Evolutionary conservation across 2,329 filamentous ascomycete species (phyloP).

Genomic region (Aspergillus sp.): DNA sequence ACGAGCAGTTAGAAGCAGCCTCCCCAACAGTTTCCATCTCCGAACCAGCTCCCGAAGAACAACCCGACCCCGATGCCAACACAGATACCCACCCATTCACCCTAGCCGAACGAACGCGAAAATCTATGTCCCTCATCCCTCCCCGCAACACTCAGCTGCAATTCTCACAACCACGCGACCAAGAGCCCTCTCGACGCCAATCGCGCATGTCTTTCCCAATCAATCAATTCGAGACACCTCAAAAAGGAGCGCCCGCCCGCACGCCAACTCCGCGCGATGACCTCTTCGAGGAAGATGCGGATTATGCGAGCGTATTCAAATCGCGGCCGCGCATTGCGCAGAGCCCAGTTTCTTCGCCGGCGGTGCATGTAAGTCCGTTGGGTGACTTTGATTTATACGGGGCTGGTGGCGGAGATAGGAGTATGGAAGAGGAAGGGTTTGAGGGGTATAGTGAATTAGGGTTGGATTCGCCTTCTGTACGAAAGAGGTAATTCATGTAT

Average conservation of each 20-base stretch:
- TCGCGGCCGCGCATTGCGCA: conserved; percentile 71
- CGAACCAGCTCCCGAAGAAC: not conserved
- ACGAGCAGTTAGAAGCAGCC: not conserved
- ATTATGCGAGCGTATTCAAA: conserved; percentile 77
- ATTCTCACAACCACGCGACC: conserved; percentile 6
- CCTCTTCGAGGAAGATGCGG: conserved; percentile 61
- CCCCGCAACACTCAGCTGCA: conserved; percentile 11
- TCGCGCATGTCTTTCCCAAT: conserved; percentile 40
- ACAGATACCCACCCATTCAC: conserved; percentile 24
- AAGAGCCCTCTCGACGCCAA: conserved; percentile 14
- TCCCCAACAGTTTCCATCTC: not conserved
- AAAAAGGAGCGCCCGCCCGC: conserved; percentile 25
- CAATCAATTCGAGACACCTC: conserved; percentile 50
- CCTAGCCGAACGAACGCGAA: conserved; percentile 68
- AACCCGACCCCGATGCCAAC: conserved; percentile 8
- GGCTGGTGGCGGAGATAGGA: conserved; percentile 7
- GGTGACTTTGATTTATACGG: conserved; percentile 17
- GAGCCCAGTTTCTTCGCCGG: conserved; percentile 53
- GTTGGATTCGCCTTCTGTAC: not conserved
- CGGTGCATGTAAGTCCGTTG: conserved; percentile 27
- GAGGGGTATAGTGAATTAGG: not conserved
- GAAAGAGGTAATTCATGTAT: not conserved
- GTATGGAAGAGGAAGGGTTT: not conserved
- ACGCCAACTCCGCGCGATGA: conserved; percentile 55
- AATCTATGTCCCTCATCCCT: conserved; percentile 65